phyloP scores from a whole-genome alignment of 768 basidiomycete genomes.

The Mycena capillaripes region DNA sequence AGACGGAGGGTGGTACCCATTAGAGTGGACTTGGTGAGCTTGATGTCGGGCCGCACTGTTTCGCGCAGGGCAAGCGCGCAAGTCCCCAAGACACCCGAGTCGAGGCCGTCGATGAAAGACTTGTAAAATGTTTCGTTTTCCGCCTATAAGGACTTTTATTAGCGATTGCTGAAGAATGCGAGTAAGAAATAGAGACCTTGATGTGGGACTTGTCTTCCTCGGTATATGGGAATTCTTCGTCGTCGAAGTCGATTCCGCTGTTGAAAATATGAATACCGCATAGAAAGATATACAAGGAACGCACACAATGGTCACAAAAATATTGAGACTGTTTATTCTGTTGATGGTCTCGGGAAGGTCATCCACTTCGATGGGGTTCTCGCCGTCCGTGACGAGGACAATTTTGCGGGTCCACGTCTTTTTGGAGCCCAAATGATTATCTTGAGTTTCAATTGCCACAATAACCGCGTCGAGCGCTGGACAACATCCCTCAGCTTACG shows the following conservation, averaged over 20 bases:
- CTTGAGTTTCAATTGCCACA: slow-evolving; percentile 87
- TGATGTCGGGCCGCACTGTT: slow-evolving; percentile 73
- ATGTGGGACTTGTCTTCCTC: slow-evolving; percentile 78
- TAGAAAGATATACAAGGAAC: slow-evolving; percentile 30
- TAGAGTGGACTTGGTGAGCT: slow-evolving; percentile 75
- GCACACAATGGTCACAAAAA: slow-evolving; percentile 82
- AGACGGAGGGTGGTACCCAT: slow-evolving; percentile 78
- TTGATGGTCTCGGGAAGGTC: slow-evolving; percentile 78
- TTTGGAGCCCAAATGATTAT: slow-evolving; percentile 74
- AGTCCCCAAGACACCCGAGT: slow-evolving; percentile 71
- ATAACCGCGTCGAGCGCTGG: slow-evolving; percentile 90
- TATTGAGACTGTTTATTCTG: slow-evolving; percentile 72
- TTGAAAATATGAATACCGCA: slow-evolving; percentile 16
- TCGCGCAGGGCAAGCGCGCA: slow-evolving; percentile 76
- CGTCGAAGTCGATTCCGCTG: slow-evolving; percentile 93
- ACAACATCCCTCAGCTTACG: slow-evolving; percentile 11
- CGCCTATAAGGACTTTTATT: slow-evolving; percentile 56
- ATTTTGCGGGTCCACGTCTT: slow-evolving; percentile 90
- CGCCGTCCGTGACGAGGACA: slow-evolving; percentile 88
- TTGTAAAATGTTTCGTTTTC: slow-evolving; percentile 83
- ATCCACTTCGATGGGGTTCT: slow-evolving; percentile 78
- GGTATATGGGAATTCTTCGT: slow-evolving; percentile 71
- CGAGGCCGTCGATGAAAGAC: slow-evolving; percentile 54
- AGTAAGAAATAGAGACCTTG: slow-evolving; percentile 67
- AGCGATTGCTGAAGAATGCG: background rate